A percentile compares a stretch with the other conserved stretches of the same genome.
Conservation (phyloP, 345 rosid species). For the Abelmoschus esculentus region DNA sequence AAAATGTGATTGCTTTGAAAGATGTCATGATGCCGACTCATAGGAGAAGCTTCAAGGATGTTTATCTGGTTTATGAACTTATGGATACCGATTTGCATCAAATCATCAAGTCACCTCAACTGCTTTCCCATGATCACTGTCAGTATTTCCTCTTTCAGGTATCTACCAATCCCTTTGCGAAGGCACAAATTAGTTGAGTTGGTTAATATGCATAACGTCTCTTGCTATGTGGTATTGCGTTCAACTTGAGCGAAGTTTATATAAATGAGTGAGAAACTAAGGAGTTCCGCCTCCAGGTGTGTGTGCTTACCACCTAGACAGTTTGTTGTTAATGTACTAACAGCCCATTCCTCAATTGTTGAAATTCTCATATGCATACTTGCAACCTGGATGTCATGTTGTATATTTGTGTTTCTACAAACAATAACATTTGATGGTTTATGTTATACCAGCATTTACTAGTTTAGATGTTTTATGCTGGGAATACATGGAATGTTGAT, state of each 20-base stretch:
- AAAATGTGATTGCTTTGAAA: constrained; percentile 70
- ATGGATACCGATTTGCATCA: constrained; percentile 86
- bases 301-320: not conserved
- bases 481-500: not conserved
- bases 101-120: constrained; percentile 74
- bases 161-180: not conserved
- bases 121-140: constrained; percentile 63
- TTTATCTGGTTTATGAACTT: constrained; percentile 78
- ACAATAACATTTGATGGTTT: not conserved
- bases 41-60: constrained; percentile 64
- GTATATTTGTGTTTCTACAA: not conserved
- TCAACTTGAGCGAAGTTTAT: not conserved
- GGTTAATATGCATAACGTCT: not conserved
- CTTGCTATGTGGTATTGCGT: not conserved
- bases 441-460: not conserved
- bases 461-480: not conserved
- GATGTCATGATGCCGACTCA: constrained; percentile 78
- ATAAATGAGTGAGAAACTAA: not conserved
- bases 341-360: not conserved
- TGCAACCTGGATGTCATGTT: not conserved
- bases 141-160: constrained; percentile 85
- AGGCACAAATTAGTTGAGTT: not conserved
- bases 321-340: not conserved
- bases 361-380: not conserved
- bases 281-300: not conserved